Percentiles rank a stretch among this genome's conserved stretches.
Evolutionary conservation across 805 yeast species (phyloP).

Genomic region (Zygosaccharomyces kombuchaensis): DNA sequence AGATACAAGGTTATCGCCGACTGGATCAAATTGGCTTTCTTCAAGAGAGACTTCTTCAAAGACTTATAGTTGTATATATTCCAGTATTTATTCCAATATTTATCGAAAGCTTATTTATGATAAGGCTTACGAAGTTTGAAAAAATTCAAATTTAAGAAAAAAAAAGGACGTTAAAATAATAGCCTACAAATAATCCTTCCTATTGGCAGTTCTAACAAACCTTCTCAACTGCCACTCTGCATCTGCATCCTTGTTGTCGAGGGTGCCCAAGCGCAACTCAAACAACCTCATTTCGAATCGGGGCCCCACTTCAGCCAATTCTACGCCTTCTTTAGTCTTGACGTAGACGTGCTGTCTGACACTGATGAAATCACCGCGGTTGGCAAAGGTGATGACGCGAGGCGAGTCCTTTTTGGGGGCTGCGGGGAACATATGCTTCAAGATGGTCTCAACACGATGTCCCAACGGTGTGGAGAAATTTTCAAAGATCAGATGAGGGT

Average conservation of each 20-base stretch:
- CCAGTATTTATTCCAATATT: slow-evolving; percentile 1
- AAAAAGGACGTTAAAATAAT: slow-evolving; percentile 2
- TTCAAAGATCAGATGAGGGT: slow-evolving; percentile 92
- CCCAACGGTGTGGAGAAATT: slow-evolving; percentile 81
- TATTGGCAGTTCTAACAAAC: slow-evolving; percentile 89
- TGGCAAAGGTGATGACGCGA: slow-evolving; percentile 88
- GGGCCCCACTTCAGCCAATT: slow-evolving; percentile 96
- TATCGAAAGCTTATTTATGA: neutral
- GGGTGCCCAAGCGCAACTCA: slow-evolving; percentile 82
- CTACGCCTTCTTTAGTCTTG: slow-evolving; percentile 81
- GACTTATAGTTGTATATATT: slow-evolving; percentile 44
- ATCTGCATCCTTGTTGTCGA: slow-evolving; percentile 95
- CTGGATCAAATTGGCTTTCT: slow-evolving; percentile 82
- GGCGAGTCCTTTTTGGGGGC: slow-evolving; percentile 90
- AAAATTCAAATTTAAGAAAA: no score
- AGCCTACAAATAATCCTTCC: slow-evolving; percentile 72
- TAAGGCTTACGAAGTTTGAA: no score
- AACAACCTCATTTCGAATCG: slow-evolving; percentile 93
- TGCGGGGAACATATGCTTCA: slow-evolving; percentile 91
- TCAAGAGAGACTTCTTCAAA: slow-evolving; percentile 91
- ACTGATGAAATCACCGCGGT: slow-evolving; percentile 84
- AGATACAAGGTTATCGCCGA: slow-evolving; percentile 81
- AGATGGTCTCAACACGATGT: slow-evolving; percentile 67
- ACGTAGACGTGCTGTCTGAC: slow-evolving; percentile 96
- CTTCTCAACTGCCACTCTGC: slow-evolving; percentile 95